Conservation (phyloP, 768 basidiomycete species). For the Termitomyces sp. region DNA sequence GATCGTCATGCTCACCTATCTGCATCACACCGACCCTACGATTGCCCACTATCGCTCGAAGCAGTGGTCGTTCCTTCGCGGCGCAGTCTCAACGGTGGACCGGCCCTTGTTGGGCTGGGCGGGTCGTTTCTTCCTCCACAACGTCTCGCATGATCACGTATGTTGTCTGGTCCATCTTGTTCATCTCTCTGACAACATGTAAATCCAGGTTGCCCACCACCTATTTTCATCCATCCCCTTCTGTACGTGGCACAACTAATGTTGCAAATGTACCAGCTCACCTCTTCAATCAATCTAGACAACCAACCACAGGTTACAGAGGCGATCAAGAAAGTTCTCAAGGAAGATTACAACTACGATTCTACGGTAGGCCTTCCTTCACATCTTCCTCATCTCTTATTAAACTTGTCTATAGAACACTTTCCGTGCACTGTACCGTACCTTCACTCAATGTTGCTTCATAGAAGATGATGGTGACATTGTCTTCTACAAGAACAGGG, state of each 20-base stretch:
- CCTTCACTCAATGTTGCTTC: slow-evolving; percentile 57
- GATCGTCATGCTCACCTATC: slow-evolving; percentile 63
- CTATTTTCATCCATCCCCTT: slow-evolving; percentile 59
- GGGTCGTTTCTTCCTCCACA: slow-evolving; percentile 60
- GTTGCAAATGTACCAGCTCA: background rate
- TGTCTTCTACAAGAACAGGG: slow-evolving; percentile 55
- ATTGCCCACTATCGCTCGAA: slow-evolving; percentile 50
- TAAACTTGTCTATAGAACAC: slow-evolving; percentile 33
- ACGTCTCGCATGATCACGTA: slow-evolving; percentile 44
- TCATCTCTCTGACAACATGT: background rate
- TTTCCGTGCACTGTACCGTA: slow-evolving; percentile 54
- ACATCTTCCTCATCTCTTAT: background rate
- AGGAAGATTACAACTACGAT: slow-evolving; percentile 57
- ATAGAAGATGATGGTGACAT: slow-evolving; percentile 61
- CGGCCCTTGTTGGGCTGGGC: slow-evolving; percentile 55
- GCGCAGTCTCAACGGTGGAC: slow-evolving; percentile 56
- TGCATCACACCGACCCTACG: slow-evolving; percentile 55
- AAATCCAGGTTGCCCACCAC: slow-evolving; percentile 49
- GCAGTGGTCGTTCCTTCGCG: slow-evolving; percentile 54
- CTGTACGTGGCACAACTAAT: slow-evolving; percentile 21
- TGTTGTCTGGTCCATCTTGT: slow-evolving; percentile 8
- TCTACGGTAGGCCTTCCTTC: slow-evolving; percentile 38
- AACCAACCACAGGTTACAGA: slow-evolving; percentile 55
- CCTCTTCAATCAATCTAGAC: slow-evolving; percentile 26
- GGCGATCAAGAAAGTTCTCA: slow-evolving; percentile 45